A percentile compares a stretch with the other conserved stretches of the same genome.
Evolutionary conservation across 306 rosid species (phyloP).

Genomic region (Alnus rubra): DNA sequence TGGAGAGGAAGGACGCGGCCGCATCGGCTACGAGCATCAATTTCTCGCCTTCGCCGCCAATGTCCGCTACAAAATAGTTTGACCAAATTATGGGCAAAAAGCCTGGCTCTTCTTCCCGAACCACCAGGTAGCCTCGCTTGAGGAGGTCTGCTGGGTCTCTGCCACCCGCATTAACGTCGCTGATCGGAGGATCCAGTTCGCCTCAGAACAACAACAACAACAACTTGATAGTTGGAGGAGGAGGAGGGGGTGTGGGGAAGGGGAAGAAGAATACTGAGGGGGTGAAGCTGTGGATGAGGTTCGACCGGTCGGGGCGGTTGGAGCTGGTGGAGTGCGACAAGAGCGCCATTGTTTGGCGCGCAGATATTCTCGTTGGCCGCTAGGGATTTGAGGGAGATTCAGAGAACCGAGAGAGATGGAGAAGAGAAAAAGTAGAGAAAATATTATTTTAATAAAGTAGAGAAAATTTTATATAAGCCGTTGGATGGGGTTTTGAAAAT

Average conservation of each 20-base stretch:
- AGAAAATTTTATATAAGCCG: no score
- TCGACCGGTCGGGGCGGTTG: slow-evolving; percentile 66
- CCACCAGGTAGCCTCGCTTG: slow-evolving; percentile 57
- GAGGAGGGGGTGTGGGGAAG: slow-evolving; percentile 37
- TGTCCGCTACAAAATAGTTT: no score
- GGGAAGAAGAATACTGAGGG: slow-evolving; percentile 85
- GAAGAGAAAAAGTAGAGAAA: no score
- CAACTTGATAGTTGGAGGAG: slow-evolving; percentile 7
- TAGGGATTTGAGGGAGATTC: slow-evolving; percentile 82
- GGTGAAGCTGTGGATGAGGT: slow-evolving; percentile 88
- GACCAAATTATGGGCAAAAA: slow-evolving; percentile 52
- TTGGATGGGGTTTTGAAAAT: no score
- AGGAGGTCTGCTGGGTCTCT: slow-evolving; percentile 39
- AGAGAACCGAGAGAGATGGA: no score
- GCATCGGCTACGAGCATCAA: no score
- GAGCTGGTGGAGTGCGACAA: slow-evolving; percentile 89
- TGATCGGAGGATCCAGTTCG: slow-evolving; percentile 8
- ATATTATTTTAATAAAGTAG: no score
- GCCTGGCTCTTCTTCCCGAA: slow-evolving; percentile 66
- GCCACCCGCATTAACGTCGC: not conserved
- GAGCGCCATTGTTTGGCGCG: slow-evolving; percentile 71
- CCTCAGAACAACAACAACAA: slow-evolving; percentile 34
- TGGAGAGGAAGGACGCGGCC: no score
- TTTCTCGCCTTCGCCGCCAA: no score
- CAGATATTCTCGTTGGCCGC: slow-evolving; percentile 83